phyloP scores from a whole-genome alignment of 208 protist genomes.

The Blechomonas ayalai region DNA sequence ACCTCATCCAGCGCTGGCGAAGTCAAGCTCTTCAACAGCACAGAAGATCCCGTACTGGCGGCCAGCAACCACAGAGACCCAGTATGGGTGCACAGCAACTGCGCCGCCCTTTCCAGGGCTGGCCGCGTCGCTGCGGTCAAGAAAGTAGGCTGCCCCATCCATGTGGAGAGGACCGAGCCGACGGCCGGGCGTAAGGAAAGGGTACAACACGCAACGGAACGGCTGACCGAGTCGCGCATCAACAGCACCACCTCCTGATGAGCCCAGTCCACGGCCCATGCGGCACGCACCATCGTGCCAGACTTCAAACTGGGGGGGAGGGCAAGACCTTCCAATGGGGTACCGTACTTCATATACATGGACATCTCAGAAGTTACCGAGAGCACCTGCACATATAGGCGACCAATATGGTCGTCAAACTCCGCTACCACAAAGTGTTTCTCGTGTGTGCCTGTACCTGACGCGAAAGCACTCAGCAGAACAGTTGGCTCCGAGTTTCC shows the following conservation, averaged over 20 bases:
- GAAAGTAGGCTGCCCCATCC: constrained; percentile 6
- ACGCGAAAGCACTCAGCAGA: neutral
- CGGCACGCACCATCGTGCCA: neutral
- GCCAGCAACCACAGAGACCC: constrained; percentile 29
- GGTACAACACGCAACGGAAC: neutral
- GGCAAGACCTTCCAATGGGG: constrained; percentile 6
- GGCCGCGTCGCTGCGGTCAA: constrained; percentile 11
- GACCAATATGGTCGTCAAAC: neutral
- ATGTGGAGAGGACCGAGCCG: neutral
- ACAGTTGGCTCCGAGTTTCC: too few relatives aligned
- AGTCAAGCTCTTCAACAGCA: constrained; percentile 18
- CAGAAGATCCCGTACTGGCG: constrained; percentile 11
- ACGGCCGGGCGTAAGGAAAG: constrained; percentile 3
- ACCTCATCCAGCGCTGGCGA: constrained; percentile 4
- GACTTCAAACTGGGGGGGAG: too few relatives aligned
- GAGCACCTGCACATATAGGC: constrained; percentile 3
- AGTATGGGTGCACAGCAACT: constrained; percentile 16
- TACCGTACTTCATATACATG: constrained; percentile 10
- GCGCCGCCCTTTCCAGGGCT: constrained; percentile 3
- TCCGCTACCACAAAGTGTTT: constrained; percentile 3
- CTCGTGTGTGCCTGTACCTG: neutral
- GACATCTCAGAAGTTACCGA: neutral
- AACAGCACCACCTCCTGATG: constrained; percentile 24
- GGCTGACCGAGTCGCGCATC: neutral
- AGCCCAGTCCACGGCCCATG: constrained; percentile 29